A percentile compares a stretch with the other conserved stretches of the same genome.
phyloP scores from a whole-genome alignment of 495 filamentous ascomycete species.

The Aspergillus incahuasiensis region DNA sequence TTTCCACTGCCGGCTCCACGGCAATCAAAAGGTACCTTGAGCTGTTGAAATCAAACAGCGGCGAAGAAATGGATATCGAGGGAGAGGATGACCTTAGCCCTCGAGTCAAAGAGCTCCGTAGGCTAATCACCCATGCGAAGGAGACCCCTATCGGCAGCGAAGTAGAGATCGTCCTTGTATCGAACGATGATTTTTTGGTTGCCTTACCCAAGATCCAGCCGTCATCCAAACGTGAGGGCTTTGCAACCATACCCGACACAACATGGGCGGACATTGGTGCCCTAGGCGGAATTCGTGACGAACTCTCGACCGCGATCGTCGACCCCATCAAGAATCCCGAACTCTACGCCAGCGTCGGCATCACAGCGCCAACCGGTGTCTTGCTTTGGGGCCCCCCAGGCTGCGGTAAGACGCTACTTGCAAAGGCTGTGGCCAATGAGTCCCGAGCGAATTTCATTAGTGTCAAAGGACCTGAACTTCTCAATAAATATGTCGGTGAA shows the following conservation, averaged over 20 bases:
- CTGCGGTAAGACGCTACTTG: slow-evolving; percentile 94
- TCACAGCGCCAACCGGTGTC: slow-evolving; percentile 84
- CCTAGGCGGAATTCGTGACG: slow-evolving; percentile 69
- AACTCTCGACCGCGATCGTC: slow-evolving; percentile 83
- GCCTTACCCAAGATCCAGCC: slow-evolving; percentile 86
- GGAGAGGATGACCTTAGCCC: slow-evolving; percentile 31
- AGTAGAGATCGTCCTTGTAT: slow-evolving; percentile 43
- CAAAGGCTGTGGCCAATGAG: slow-evolving; percentile 95
- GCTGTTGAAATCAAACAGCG: slow-evolving; percentile 46
- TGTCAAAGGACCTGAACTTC: slow-evolving; percentile 89
- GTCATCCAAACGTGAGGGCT: slow-evolving; percentile 91
- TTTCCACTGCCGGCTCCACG: slow-evolving; percentile 65
- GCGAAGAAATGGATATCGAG: slow-evolving; percentile 53
- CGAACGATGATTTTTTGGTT: slow-evolving; percentile 63
- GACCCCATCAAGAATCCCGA: slow-evolving; percentile 86
- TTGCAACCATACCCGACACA: slow-evolving; percentile 94
- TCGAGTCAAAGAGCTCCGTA: slow-evolving; percentile 46
- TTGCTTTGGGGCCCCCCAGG: slow-evolving; percentile 96
- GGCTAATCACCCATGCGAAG: slow-evolving; percentile 51
- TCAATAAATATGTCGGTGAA: slow-evolving; percentile 96
- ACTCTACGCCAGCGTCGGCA: slow-evolving; percentile 73
- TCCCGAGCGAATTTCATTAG: slow-evolving; percentile 96
- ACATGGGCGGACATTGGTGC: slow-evolving; percentile 94
- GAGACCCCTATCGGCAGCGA: slow-evolving; percentile 44
- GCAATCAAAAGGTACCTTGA: slow-evolving; percentile 57